Evolutionary conservation across 306 rosid genomes (phyloP), one percentile per base, ranked within the genome.

Genomic region (Trichosanthes truncata): DNA sequence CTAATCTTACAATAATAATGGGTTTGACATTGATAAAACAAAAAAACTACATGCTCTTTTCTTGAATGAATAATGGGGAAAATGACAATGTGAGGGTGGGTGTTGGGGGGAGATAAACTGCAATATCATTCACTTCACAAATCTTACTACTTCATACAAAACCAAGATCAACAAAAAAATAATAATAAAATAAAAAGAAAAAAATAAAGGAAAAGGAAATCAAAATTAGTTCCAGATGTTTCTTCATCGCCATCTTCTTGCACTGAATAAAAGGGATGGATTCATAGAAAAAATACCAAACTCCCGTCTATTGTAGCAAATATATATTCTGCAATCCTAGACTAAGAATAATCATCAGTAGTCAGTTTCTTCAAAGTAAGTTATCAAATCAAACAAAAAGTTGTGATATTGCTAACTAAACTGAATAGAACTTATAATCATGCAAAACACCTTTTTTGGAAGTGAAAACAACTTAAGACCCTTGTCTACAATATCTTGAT

Each of bases 361-460:
- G 43, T 48, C 13, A 46, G 29, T 12, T 46, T 72, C 6, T 72
- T 46, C 53, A 9, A 73, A 73, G 40, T 73, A 45, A 49, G 61
- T 74, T 73, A 49, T 26, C 57, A 74, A 49, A 8, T 23, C 18
- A 15, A 49, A 26, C 43, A 72, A 72, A 41, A 72, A 72, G 33
- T 25, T 23, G 77, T 6, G n/a, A 43, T 72, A 46, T 26, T 72
- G 38, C 40, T 25, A 46, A 45, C 76, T 23, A 71, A 9, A 71
- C 31, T 46, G 77, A 45, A 46, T 23, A 68, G 26, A 17, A 29
- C 78, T 29, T 29, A 48, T 29, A 74, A 17, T 74, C 57, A 80
- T 38, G 51, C 51, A 43, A 81, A 40, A 79, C 38, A 33, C 14
- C 45, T 82, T 80, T 78, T 49, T 41, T 53, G n/a, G 11, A 76